Base-by-base conservation (phyloP, 257 asterid genomes). In the Parsonsia alboflavescens region DNA sequence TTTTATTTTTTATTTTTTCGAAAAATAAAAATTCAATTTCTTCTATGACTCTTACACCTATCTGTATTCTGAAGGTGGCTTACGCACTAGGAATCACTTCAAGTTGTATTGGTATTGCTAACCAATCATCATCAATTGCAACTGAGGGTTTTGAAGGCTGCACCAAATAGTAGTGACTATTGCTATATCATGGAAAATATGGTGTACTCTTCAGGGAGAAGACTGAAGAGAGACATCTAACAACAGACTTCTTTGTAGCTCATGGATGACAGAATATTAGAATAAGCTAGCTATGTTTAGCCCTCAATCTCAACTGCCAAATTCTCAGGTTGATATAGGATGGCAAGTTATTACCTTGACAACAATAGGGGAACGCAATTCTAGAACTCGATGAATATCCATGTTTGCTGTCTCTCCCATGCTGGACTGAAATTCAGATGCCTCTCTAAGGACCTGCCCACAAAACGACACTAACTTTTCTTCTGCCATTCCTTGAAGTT, bases 361-460 rank as follows among this genome's bases (percentile, higher is more conserved):
- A 80, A 95, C 89, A 75, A 95, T 85, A 28, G 99, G 97, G 81
- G 99, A 90, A 71, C 99, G 90, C 68, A 95, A 86, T 79, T 95
- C 97, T 64, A 95, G 85, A 82, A 95, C 98, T 79, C 89, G 91
- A 81, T 95, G 97, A 81, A 87, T 81, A 84, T 95, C 93, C 98
- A 89, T 88, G 80, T 86, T 88, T 49, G 88, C 81, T 48, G 92
- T 73, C 76, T 95, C 98, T 63, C 84, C 93, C 83, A 88, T 83
- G 86, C 92, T 89, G 76, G 96, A 86, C 84, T 90, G 99, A 77
- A 95, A 92, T 73, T 95, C 97, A 74, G 97, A 92, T 65, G 98
- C 96, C 81, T 92, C 98, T 80, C 84, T 83, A 76, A 95, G 93
- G 72, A 95, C 93, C 80, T 95, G 97, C 77, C 85, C 96, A 78